Evolutionary conservation across 1,284 basidiomycete species (phyloP), one percentile per base, ranked within the genome.

Genomic region (Anthracocystis setariae): DNA sequence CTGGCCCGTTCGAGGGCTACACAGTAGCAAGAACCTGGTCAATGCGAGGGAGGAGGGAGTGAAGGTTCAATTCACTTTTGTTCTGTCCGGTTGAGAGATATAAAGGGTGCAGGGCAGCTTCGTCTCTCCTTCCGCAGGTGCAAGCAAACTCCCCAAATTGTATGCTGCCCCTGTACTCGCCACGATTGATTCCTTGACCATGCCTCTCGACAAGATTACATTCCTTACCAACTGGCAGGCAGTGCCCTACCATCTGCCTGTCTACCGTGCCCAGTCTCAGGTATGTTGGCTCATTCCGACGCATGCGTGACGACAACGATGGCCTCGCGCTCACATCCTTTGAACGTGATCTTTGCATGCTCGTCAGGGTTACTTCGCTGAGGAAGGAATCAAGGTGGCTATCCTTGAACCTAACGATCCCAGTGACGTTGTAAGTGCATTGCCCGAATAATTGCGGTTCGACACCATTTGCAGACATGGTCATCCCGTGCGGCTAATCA

Each of bases 301-400:
- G 13, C 20, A 65, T 56, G 52, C 59, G 54, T 59, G 32, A 52
- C 60, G 56, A 52, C 57, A 42, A 21, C 60, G 56, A 52, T 53
- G 21, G 8, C 18, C 21, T 21, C 20, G 13, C 13, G 21, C 9
- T 42, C 3, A 20, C n/a, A 18, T 17, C 27, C 2, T 15, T 33
- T 48, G 35, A 48, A 12, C 33, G n/a, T 10, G 13, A 25, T 25
- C 17, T 21, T 42, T 20, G 21, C 39, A 8, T 42, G 5, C 40
- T 29, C 18, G 9, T 7, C 46, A 71, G 66, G 74, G 76, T 50
- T 70, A 70, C 49, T 77, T 77, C 42, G 62, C 58, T 0, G 71
- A 82, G n/a, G 80, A 84, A 53, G 83, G 83, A 38, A 79, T 85
- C 76, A 77, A 84, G 46, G 83, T 84, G 9, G 83, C 84, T 38